These are phyloP conservation scores for Coprinopsis sp. DNA, from an alignment of 768 basidiomycete species.

Conservation along the genomic window DNA sequence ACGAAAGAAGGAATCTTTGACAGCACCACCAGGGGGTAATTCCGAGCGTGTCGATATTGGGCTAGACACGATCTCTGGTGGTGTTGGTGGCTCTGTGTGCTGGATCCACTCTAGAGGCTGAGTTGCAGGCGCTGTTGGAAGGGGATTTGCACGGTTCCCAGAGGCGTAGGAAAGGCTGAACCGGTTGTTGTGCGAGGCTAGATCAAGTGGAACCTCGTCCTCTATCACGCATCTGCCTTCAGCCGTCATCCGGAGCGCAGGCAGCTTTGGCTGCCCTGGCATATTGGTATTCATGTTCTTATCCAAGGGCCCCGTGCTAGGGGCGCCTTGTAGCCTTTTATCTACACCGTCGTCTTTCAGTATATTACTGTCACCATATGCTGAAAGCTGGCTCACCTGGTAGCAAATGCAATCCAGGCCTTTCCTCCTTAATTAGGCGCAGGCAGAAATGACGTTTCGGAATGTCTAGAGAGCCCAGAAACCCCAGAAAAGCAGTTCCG, in stretches of 20 bases:
- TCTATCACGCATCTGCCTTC: constrained; percentile 37
- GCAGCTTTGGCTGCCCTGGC: constrained; percentile 26
- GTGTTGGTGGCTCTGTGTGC: neutral
- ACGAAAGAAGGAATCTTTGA: constrained; percentile 10
- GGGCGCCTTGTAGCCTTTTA: too few relatives aligned
- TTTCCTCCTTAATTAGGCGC: too few relatives aligned
- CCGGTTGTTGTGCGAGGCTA: constrained; percentile 43
- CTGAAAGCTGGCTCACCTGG: too few relatives aligned
- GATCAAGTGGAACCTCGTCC: constrained; percentile 42
- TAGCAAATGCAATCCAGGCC: too few relatives aligned
- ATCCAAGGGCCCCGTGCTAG: too few relatives aligned
- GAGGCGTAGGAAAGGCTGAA: constrained; percentile 58
- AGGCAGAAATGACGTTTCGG: too few relatives aligned
- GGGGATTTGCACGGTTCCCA: constrained; percentile 18
- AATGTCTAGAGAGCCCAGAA: too few relatives aligned
- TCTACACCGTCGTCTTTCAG: too few relatives aligned
- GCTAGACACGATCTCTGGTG: constrained; percentile 12
- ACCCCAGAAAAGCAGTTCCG: too few relatives aligned
- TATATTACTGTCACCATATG: too few relatives aligned
- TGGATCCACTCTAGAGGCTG: neutral
- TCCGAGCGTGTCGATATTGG: constrained; percentile 25
- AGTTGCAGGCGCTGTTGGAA: too few relatives aligned
- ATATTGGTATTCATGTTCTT: constrained; percentile 1
- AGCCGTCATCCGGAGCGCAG: constrained; percentile 49
- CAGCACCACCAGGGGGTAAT: constrained; percentile 33